Evolutionary conservation across 139 green algal genomes (phyloP).

Genomic region (Volvox reticuliferus): DNA sequence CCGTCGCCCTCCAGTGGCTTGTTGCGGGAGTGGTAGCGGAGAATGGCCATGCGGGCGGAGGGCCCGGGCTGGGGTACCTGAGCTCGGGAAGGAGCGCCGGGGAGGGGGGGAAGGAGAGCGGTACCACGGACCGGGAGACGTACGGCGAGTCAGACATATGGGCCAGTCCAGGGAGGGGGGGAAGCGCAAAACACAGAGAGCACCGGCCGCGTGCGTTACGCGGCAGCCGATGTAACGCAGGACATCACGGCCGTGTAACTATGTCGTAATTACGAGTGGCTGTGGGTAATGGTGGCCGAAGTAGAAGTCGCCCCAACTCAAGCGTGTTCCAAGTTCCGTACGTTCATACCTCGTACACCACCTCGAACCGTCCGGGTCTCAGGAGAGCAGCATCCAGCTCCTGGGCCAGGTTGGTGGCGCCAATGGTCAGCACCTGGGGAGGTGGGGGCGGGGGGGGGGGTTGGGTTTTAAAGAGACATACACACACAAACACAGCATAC

Average conservation of each 20-base stretch:
- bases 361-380: conserved; percentile 72
- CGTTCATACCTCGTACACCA: conserved; percentile 39
- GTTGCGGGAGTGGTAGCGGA: conserved; percentile 66
- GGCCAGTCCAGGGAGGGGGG: too few species aligned
- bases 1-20: conserved; percentile 56
- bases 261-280: too few species aligned
- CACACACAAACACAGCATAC: not conserved
- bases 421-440: conserved; percentile 77
- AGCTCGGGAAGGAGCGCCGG: too few species aligned
- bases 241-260: too few species aligned
- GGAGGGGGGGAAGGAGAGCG: not conserved
- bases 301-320: too few species aligned
- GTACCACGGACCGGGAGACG: not conserved
- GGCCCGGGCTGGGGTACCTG: conserved; percentile 61
- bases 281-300: too few species aligned
- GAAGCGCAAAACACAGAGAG: too few species aligned
- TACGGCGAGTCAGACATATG: not conserved
- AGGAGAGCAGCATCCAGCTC: conserved; percentile 80
- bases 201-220: too few species aligned
- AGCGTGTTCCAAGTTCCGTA: too few species aligned
- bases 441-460: not conserved
- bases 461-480: not conserved
- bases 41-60: conserved; percentile 66
- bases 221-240: too few species aligned
- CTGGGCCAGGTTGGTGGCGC: conserved; percentile 80